Evolutionary conservation across 139 green algal species (phyloP), one percentile per base, ranked within the genome.

Genomic region (Chlamydomonas asymmetrica): DNA sequence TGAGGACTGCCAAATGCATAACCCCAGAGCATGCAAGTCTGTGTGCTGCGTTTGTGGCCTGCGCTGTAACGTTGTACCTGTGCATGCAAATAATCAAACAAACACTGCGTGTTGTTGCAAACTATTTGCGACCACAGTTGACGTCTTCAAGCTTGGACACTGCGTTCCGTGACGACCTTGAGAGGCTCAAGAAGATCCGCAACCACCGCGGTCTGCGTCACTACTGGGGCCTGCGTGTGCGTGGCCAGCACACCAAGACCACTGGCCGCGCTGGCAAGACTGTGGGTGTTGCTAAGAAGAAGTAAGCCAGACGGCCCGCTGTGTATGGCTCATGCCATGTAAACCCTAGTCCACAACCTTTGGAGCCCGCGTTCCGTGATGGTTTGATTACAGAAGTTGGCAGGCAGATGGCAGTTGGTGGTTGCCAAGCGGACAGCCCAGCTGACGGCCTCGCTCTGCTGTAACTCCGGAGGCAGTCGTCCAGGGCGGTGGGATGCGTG

Each of bases 121-220:
- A 7, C 8, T 52, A 18, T 52, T 31, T 27, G 37, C 60, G 29
- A 40, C 32, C 29, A 27, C 89, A 94, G 84, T 63, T 97, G 48
- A 95, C 91, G 27, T 95, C 93, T 34, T 93, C 87, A 29, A 73
- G 70, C 23, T 79, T 99, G 48, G 96, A 99, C 85, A 96, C 91
- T 63, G 91, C 95, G 83, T 74, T 97, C 78, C 94, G 94, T 84
- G 94, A 99, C 69, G 97, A 99, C 82, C 85, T 99, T 63, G 96
- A 99, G 92, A 88, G 96, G 72, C 89, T 99, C 29, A 99, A 99
- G 95, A 99, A 99, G 95, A 99, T 99, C 89, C 85, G 92, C 68
- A 92, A 93, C 74, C 96, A 99, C 79, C 88, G 95, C 75, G 96
- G 96, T 90, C 91, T 99, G 79, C 89, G 96, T 59, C 93, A 98